A percentile compares a stretch with the other conserved stretches of the same genome.
Evolutionary conservation across 257 asterid genomes (phyloP).

Genomic region (Solanum clarkiae): DNA sequence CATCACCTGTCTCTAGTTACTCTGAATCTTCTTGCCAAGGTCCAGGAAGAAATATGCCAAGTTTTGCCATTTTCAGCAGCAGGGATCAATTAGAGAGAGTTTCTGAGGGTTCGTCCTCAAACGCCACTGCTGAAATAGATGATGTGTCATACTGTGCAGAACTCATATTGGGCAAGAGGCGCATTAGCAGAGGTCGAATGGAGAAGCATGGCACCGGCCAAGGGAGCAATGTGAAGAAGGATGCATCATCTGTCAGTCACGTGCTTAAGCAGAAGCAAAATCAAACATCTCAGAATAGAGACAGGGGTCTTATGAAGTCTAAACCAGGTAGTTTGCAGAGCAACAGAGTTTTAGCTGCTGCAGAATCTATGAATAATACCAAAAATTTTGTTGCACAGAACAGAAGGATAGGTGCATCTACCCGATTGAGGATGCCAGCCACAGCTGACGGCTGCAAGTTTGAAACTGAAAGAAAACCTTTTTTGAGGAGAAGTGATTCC

Average conservation of each 20-base stretch:
- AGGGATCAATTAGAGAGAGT: slow-evolving; percentile 19
- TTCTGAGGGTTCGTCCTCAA: slow-evolving; percentile 2
- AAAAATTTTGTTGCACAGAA: slow-evolving; percentile 18
- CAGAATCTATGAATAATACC: slow-evolving; percentile 15
- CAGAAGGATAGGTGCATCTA: slow-evolving; percentile 14
- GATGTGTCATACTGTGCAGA: slow-evolving; percentile 9
- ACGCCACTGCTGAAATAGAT: slow-evolving; percentile 1
- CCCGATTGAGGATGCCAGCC: slow-evolving; percentile 16
- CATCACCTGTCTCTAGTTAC: slow-evolving; percentile 18
- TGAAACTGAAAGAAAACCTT: slow-evolving; percentile 30
- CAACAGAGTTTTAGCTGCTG: slow-evolving; percentile 13
- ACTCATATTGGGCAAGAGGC: slow-evolving; percentile 9
- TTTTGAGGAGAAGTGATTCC: slow-evolving; percentile 16
- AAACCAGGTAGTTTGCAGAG: slow-evolving; percentile 13
- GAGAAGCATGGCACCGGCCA: slow-evolving; percentile 19
- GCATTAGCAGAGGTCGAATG: slow-evolving; percentile 14
- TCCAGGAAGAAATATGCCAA: slow-evolving; percentile 19
- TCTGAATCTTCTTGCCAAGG: slow-evolving; percentile 24
- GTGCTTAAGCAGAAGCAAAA: slow-evolving; percentile 20
- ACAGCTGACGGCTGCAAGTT: slow-evolving; percentile 25
- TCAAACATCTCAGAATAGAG: slow-evolving; percentile 26
- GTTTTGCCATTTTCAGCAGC: slow-evolving; percentile 12
- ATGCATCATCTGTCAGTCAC: slow-evolving; percentile 13
- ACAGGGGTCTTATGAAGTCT: slow-evolving; percentile 25
- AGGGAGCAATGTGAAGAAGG: slow-evolving; percentile 15